A percentile compares a stretch with the other conserved stretches of the same genome.
These are phyloP conservation scores for Auricularia heimuer DNA, from an alignment of 768 basidiomycete species.

Conservation along the genomic window DNA sequence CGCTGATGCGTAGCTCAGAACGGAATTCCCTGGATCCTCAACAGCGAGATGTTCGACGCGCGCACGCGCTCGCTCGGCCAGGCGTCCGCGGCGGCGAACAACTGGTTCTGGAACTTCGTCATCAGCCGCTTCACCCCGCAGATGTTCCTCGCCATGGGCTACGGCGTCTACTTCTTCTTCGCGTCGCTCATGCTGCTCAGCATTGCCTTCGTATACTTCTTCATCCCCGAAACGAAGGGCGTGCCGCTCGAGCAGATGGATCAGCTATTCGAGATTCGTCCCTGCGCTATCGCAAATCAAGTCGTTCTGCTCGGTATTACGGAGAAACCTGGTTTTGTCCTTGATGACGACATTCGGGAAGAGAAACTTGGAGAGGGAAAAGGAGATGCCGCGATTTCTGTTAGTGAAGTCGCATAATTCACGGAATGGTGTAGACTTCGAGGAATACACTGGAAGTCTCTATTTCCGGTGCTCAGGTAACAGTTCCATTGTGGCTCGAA, in stretches of 20 bases:
- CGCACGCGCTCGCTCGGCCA: slow-evolving; percentile 15
- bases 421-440: no score
- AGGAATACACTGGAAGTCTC: no score
- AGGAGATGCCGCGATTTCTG: no score
- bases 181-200: slow-evolving; percentile 18
- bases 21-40: slow-evolving; percentile 38
- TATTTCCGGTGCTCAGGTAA: no score
- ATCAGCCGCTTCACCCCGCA: slow-evolving; percentile 22
- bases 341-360: no score
- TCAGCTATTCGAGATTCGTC: slow-evolving; percentile 14
- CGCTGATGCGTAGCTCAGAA: slow-evolving; percentile 13
- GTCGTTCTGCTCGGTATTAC: no score
- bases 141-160: slow-evolving; percentile 19
- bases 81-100: slow-evolving; percentile 11
- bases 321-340: no score
- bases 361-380: no score
- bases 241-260: slow-evolving; percentile 38
- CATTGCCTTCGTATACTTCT: slow-evolving; percentile 33
- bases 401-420: no score
- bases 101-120: slow-evolving; percentile 15
- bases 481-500: no score
- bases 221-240: slow-evolving; percentile 39
- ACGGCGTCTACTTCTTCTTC: slow-evolving; percentile 22
- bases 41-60: slow-evolving; percentile 33
- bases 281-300: no score